Conservation (phyloP, 805 yeast genomes). For the Scheffersomyces lignosus region DNA sequence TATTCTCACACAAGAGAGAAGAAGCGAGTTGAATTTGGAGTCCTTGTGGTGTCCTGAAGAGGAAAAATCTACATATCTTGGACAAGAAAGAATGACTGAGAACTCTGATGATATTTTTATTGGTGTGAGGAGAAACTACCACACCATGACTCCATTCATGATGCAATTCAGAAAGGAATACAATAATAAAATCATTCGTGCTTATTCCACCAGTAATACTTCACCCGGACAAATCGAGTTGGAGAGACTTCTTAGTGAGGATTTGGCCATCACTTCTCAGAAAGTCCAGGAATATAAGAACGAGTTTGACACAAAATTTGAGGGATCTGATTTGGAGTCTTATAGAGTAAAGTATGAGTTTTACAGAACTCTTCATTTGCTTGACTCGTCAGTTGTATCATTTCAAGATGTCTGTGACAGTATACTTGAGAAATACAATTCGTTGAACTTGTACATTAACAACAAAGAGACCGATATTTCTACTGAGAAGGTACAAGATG, state of each 20-base stretch:
- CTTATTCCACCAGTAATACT: background rate
- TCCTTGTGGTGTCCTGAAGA: constrained; percentile 56
- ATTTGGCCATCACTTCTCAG: background rate
- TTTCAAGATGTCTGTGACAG: constrained; percentile 24
- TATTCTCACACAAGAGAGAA: constrained; percentile 66
- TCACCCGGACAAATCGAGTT: background rate
- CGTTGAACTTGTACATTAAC: constrained; percentile 12
- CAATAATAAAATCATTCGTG: too few species aligned
- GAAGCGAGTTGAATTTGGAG: constrained; percentile 71
- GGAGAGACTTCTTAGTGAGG: background rate
- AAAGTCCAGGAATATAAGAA: constrained; percentile 1
- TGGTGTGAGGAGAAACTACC: constrained; percentile 28
- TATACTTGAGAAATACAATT: constrained; percentile 28
- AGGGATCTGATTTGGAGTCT: constrained; percentile 11
- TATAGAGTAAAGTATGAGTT: constrained; percentile 20
- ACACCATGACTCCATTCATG: constrained; percentile 29
- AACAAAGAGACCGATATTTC: constrained; percentile 9
- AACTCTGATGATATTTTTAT: constrained; percentile 24
- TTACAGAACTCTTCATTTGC: constrained; percentile 26
- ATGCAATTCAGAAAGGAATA: background rate
- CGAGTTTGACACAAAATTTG: constrained; percentile 14
- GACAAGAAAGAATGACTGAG: constrained; percentile 10
- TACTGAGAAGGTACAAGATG: constrained; percentile 25
- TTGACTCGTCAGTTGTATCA: constrained; percentile 22
- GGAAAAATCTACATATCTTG: constrained; percentile 30